Evolutionary conservation across 768 basidiomycete genomes (phyloP), one percentile per base, ranked within the genome.

Genomic region (Mycena polygramma): DNA sequence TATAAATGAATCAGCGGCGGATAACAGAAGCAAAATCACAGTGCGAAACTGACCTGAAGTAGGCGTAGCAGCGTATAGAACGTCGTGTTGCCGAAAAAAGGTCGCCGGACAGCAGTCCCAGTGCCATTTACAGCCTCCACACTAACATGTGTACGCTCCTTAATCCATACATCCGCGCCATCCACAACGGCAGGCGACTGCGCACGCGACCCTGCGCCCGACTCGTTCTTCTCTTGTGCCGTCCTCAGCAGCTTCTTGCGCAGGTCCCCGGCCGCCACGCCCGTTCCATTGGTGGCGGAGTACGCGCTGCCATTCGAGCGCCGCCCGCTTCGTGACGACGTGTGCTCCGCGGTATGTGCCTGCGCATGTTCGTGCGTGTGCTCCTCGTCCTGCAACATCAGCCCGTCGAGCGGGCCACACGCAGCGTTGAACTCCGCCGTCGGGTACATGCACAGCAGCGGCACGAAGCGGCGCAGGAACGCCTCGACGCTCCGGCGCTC

Each of bases 71-170:
- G 79, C 9, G 94, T 94, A 82, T 99, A 99, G 78, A 96, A 94
- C 24, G 95, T 93, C 55, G 94, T 95, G 81, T 98, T 98, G 68
- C 89, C 89, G 81, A 97, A 99, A 81, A 98, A 94, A 11, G 92
- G 88, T 54, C 85, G 83, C 63, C 81, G 85, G 59, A 74, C 63
- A 66, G 83, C 82, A n/a, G 79, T 58, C 41, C 59, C 72, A 43
- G 66, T 68, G 17, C 75, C 70, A 69, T 75, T 74, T n/a, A 64
- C 63, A 57, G 76, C 69, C 43, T 81, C 78, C 35, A 73, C 35
- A 72, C 60, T 69, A 53, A 79, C 69, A 39, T 77, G 75, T n/a
- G 79, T 73, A 46, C 81, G 78, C 73, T 90, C 90, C 66, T 81
- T 84, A 66, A 92, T 88, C 92, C 92, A 93, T 35, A 87, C 79